Conservation (phyloP, 768 basidiomycete genomes). For the Pleurotus citrinopileatus region DNA sequence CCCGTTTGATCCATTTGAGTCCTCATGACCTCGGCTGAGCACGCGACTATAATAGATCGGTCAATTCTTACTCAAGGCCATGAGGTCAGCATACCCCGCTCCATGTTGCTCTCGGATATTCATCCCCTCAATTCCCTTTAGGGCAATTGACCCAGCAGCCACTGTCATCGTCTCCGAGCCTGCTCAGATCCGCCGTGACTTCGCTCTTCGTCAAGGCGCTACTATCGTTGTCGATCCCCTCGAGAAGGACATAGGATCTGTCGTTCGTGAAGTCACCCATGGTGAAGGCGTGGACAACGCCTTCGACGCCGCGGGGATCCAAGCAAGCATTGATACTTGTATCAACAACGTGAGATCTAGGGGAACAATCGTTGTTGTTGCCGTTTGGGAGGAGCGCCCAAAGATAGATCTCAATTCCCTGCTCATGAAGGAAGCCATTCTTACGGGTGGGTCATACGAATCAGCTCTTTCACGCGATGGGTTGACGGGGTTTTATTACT, state of each 20-base stretch:
- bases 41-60: slow-evolving; percentile 28
- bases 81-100: slow-evolving; percentile 22
- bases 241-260: slow-evolving; percentile 21
- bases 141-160: slow-evolving; percentile 24
- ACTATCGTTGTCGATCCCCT: slow-evolving; percentile 34
- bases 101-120: background rate
- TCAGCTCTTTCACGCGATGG: background rate
- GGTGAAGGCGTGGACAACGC: slow-evolving; percentile 39
- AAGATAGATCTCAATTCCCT: slow-evolving; percentile 34
- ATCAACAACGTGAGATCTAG: slow-evolving; percentile 32
- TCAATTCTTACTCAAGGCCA: slow-evolving; percentile 33
- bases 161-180: slow-evolving; percentile 40
- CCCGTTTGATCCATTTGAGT: background rate
- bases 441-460: slow-evolving; percentile 28
- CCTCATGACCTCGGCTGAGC: background rate
- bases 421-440: slow-evolving; percentile 31
- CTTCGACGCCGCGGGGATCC: slow-evolving; percentile 45
- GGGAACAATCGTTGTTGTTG: slow-evolving; percentile 39
- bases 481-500: background rate
- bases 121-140: slow-evolving; percentile 8
- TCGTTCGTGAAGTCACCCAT: slow-evolving; percentile 23
- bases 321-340: slow-evolving; percentile 33
- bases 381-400: slow-evolving; percentile 37
- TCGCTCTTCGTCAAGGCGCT: slow-evolving; percentile 35
- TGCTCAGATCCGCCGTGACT: slow-evolving; percentile 30